Evolutionary conservation across 1,139 yeast species (phyloP), one percentile per base, ranked within the genome.

Genomic region (Yamadazyma blattariae): DNA sequence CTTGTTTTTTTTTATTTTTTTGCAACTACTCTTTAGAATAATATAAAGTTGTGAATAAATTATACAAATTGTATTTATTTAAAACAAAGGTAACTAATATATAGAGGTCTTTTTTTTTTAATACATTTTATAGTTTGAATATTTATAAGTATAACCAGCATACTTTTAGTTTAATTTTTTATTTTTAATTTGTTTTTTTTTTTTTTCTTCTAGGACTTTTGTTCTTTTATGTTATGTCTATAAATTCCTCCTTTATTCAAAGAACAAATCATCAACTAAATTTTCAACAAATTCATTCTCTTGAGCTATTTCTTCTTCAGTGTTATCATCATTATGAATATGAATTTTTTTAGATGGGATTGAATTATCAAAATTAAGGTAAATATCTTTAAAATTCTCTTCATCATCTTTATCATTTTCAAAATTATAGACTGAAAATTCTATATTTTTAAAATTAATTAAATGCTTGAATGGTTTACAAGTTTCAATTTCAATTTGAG

Each of bases 401-500:
- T 20, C 19, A 27, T 45, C 47, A n/a, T 26, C 5, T 18, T 15
- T 29, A n/a, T 30, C 36, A 16, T 22, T 32, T 2, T 42, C 31
- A 19, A 38, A 43, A 19, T 54, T 48, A 45, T 57, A 67, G 13
- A 59, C 55, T 14, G 64, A 57, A 41, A 67, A 59, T 29, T 55
- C 54, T 18, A 67, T 54, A 34, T 63, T 60, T 25, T 52, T 49
- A 43, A 68, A 70, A 33, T 67, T 70, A 43, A 76, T 70, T 26
- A 77, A 51, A 33, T 72, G 72, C 21, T 73, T 62, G 45, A 67
- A 77, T 1, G 85, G 82, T 15, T 66, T 61, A 46, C 83, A 75
- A 0, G 88, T 77, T 44, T 82, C 87, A 38, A 82, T 73, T 51
- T 82, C 89, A 26, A 79, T 75, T 41, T 76, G 76, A 0, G 83